These are phyloP conservation scores for Aspergillus carbonarius DNA, from an alignment of 2,329 filamentous ascomycete species.

Conservation along the genomic window DNA sequence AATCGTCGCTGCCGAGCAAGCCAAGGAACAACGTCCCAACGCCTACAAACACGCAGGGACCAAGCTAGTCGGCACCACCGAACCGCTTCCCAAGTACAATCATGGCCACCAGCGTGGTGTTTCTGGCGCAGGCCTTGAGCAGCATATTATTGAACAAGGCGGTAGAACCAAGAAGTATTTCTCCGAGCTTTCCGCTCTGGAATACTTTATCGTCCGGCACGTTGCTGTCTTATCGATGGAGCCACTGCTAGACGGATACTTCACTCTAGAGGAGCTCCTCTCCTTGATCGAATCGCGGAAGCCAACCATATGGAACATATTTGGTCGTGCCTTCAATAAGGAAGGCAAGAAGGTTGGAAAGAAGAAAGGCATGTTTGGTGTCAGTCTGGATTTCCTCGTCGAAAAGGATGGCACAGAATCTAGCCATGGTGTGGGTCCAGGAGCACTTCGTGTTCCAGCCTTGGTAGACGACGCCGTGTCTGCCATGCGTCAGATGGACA, in stretches of 20 bases:
- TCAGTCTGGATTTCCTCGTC: conserved; percentile 81
- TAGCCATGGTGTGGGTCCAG: conserved; percentile 94
- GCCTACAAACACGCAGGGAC: conserved; percentile 73
- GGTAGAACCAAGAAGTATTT: conserved; percentile 77
- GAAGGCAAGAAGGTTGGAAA: conserved; percentile 69
- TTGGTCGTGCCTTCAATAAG: conserved; percentile 93
- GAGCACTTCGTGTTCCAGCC: conserved; percentile 85
- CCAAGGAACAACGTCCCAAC: conserved; percentile 81
- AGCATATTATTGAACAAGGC: conserved; percentile 52
- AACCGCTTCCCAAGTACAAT: conserved; percentile 64
- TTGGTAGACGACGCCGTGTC: conserved; percentile 92
- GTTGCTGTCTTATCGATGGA: conserved; percentile 94
- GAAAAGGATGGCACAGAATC: conserved; percentile 95
- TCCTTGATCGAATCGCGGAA: conserved; percentile 91
- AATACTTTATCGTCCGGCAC: conserved; percentile 96
- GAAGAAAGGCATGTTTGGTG: conserved; percentile 92
- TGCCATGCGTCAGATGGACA: conserved; percentile 97
- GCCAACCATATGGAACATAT: conserved; percentile 96
- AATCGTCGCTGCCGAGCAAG: conserved; percentile 93
- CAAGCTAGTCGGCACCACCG: conserved; percentile 60
- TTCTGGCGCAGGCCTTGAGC: conserved; percentile 54
- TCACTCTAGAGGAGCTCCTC: conserved; percentile 89
- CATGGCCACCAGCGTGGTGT: conserved; percentile 69
- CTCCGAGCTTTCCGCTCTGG: conserved; percentile 88
- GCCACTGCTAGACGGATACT: conserved; percentile 82